Conservation (phyloP, 768 basidiomycete species). For the Boletus reticulatus region DNA sequence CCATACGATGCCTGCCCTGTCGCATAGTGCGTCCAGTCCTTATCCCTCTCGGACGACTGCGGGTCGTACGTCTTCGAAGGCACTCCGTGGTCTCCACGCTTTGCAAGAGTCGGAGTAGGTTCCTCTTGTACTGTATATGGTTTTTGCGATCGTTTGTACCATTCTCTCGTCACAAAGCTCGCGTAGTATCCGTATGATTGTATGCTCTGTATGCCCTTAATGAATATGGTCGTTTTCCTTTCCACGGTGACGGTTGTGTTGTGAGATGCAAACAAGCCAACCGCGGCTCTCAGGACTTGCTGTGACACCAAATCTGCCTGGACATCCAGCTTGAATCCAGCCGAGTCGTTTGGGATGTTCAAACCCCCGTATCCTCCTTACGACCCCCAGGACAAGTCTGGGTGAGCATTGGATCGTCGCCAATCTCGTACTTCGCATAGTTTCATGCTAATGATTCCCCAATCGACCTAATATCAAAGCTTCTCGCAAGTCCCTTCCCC, state of each 20-base stretch:
- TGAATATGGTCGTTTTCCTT: not conserved
- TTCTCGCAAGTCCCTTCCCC: slow-evolving; percentile 52
- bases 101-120: slow-evolving; percentile 4
- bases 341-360: slow-evolving; percentile 32
- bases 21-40: not conserved
- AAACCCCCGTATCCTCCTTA: slow-evolving; percentile 63
- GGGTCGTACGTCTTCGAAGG: not conserved
- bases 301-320: not conserved
- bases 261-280: not conserved
- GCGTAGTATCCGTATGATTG: not conserved
- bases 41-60: not conserved
- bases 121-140: not conserved
- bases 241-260: too few species aligned
- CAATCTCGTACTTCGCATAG: not conserved
- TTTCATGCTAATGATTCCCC: not conserved
- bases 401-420: slow-evolving; percentile 39
- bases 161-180: not conserved
- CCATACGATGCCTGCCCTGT: slow-evolving; percentile 16
- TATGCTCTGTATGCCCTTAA: not conserved
- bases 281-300: not conserved
- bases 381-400: slow-evolving; percentile 66
- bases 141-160: not conserved
- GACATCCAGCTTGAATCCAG: not conserved
- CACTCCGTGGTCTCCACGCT: not conserved
- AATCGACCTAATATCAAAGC: slow-evolving; percentile 33